Base-by-base conservation (phyloP, 306 rosid genomes). In the Datisca glomerata region DNA sequence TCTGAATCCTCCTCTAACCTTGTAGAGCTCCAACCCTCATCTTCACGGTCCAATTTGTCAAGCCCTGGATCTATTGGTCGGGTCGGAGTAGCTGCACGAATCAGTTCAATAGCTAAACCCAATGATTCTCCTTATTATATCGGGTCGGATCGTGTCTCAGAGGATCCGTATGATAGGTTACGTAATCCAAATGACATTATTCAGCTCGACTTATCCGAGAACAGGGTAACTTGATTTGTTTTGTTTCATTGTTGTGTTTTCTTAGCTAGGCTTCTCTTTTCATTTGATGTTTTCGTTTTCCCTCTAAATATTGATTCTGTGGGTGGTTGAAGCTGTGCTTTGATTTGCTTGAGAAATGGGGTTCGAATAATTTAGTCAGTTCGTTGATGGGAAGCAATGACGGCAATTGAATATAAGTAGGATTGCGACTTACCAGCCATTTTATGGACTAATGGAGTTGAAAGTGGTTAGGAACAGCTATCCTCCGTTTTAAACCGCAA, bases 291-390 rank as follows among this genome's bases (percentile, higher is more conserved):
- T 45, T 4, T 15, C 8, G 18, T n/a, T 12, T 28, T 3, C 12
- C n/a, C 20, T 24, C 12, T 2, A 32, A 9, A 20, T 13, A 12
- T 4, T 19, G 33, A 7, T 24, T n/a, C 4, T 39, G 33, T 42
- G 5, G 17, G 42, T 64, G 17, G 2, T 38, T 59, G 67, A 51
- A 87, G 96, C 41, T 87, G 49, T 59, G 93, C 57, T 82, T 79
- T 56, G 96, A 87, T 65, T 72, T 87, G 62, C 80, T 87, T 61
- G 94, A 69, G 80, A 71, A 71, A 40, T 82, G 96, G 96, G 4
- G 82, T 36, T 53, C 55, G 54, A 64, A 64, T 61, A 87, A 79
- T 45, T 60, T 54, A 58, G 73, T 47, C 45, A 64, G 58, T 19
- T 70, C 81, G 2, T 11, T 82, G 24, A 45, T 57, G 4, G 85